Evolutionary conservation across 345 rosid species (phyloP).

Genomic region (Angophora floribunda): DNA sequence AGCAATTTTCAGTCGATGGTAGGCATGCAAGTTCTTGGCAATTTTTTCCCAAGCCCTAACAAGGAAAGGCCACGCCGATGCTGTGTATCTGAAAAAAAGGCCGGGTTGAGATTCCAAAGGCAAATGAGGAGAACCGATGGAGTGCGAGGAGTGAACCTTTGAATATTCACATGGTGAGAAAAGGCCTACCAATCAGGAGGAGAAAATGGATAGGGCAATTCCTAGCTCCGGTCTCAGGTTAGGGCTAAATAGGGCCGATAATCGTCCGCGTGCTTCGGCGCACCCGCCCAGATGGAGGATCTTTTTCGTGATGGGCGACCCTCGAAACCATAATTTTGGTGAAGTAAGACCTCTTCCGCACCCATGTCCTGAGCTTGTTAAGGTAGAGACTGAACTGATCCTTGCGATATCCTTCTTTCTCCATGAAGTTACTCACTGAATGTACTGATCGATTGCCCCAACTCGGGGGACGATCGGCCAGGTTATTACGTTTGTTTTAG

Average conservation of each 20-base stretch:
- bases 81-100: not conserved
- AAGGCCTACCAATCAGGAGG: not conserved
- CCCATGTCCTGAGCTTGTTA: not conserved
- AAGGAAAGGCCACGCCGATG: not conserved
- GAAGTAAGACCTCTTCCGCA: not conserved
- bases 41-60: not conserved
- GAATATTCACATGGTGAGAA: not conserved
- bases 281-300: not conserved
- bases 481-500: not conserved
- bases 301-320: not conserved
- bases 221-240: not conserved
- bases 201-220: not conserved
- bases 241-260: not conserved
- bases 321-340: not conserved
- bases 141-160: not conserved
- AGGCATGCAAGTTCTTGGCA: not conserved
- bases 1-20: not conserved
- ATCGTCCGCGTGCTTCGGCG: not conserved
- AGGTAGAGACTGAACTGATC: not conserved
- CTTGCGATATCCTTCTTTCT: not conserved
- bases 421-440: not conserved
- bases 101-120: not conserved
- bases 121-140: not conserved
- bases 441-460: not conserved
- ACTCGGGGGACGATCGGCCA: not conserved